Evolutionary conservation across 805 yeast genomes (phyloP).

Genomic region (Nakazawaea pomicola): DNA sequence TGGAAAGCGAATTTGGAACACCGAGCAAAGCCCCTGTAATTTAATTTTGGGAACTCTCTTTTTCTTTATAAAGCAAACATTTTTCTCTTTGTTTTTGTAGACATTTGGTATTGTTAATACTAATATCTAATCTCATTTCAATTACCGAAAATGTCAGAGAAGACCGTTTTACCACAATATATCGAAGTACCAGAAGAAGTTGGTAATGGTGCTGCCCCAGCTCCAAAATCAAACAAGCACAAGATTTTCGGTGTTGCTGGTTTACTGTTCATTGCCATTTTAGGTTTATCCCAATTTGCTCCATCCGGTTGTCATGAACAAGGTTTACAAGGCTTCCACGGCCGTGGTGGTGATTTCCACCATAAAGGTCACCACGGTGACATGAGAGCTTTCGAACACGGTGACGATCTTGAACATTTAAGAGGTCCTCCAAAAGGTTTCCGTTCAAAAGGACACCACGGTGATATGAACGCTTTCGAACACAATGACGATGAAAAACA

Average conservation of each 20-base stretch:
- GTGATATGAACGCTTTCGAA: background rate
- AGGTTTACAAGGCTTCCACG: background rate
- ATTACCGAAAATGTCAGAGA: conserved; percentile 8
- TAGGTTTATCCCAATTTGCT: background rate
- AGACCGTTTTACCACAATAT: conserved; percentile 11
- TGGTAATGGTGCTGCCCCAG: background rate
- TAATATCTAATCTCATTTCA: too few species aligned
- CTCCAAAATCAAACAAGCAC: background rate
- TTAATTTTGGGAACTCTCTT: too few species aligned
- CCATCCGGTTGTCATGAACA: background rate
- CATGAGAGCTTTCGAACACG: background rate
- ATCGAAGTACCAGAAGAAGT: conserved; percentile 1
- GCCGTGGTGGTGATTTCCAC: background rate
- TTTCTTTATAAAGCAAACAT: too few species aligned
- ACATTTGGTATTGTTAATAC: too few species aligned
- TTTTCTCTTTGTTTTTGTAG: too few species aligned
- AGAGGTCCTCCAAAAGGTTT: too few species aligned
- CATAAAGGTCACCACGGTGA: background rate
- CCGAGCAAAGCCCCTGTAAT: too few species aligned
- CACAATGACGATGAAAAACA: background rate
- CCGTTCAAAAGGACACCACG: background rate
- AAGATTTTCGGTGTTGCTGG: conserved; percentile 11
- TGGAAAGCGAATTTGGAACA: too few species aligned
- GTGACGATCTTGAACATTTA: background rate
- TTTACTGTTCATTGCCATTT: background rate